These are phyloP conservation scores for Hippophae gyantsensis DNA, from an alignment of 306 rosid genomes.

Conservation along the genomic window DNA sequence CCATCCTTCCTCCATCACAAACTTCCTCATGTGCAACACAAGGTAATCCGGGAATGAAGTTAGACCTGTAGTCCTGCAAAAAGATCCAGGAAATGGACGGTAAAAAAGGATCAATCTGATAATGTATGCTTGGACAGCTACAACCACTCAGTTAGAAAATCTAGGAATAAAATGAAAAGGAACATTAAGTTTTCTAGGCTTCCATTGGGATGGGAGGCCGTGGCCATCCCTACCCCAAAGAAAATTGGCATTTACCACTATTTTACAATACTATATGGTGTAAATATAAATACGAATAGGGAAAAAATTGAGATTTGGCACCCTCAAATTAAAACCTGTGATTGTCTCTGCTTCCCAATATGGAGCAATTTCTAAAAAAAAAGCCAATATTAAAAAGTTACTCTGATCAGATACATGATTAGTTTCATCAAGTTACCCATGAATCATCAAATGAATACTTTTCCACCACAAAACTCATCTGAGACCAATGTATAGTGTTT, in stretches of 20 bases:
- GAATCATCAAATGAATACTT: not conserved
- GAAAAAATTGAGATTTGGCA: no score
- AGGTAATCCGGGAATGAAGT: constrained; percentile 93
- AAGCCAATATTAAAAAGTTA: not conserved
- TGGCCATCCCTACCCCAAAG: no score
- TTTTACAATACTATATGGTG: no score
- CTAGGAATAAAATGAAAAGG: no score
- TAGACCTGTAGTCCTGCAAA: constrained; percentile 63
- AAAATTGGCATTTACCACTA: no score
- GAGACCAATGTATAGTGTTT: not conserved
- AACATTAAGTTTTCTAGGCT: no score
- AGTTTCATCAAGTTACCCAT: not conserved
- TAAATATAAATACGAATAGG: no score
- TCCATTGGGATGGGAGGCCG: no score
- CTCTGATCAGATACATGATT: not conserved
- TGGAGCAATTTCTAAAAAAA: not conserved
- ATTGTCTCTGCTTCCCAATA: not conserved
- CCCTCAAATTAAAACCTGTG: no score
- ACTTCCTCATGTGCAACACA: constrained; percentile 92
- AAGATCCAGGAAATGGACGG: not conserved
- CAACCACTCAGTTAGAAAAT: no score
- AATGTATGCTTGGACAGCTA: no score
- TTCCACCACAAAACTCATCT: not conserved
- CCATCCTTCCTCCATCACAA: constrained; percentile 92
- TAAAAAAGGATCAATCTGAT: not conserved